A percentile compares a stretch with the other conserved stretches of the same genome.
These are phyloP conservation scores for Phytophthora crassamura DNA, from an alignment of 352 stramenopile species.

Conservation along the genomic window DNA sequence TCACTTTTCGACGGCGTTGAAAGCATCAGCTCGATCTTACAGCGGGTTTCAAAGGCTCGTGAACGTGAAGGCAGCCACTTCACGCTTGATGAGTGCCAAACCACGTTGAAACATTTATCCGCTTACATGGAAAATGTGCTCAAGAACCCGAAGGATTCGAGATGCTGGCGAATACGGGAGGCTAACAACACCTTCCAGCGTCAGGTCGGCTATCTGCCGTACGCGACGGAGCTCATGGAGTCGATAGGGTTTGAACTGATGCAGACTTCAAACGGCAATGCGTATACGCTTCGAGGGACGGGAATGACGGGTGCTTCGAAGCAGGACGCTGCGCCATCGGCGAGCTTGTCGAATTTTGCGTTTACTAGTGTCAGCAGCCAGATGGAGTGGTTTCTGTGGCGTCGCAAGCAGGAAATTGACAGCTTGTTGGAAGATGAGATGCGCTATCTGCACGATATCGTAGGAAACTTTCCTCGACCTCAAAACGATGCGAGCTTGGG, in stretches of 20 bases:
- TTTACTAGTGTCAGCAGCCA: slow-evolving; percentile 69
- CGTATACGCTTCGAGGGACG: slow-evolving; percentile 61
- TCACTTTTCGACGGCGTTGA: slow-evolving; percentile 71
- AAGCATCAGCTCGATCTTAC: slow-evolving; percentile 62
- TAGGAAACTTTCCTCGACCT: slow-evolving; percentile 9
- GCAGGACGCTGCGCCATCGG: slow-evolving; percentile 6
- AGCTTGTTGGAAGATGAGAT: slow-evolving; percentile 67
- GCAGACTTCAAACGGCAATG: slow-evolving; percentile 49
- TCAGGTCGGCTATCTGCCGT: slow-evolving; percentile 67
- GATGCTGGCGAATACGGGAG: slow-evolving; percentile 73
- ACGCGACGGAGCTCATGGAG: slow-evolving; percentile 59
- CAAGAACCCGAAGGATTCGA: slow-evolving; percentile 75
- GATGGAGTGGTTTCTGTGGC: slow-evolving; percentile 83
- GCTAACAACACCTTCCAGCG: slow-evolving; percentile 62
- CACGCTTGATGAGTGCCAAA: slow-evolving; percentile 54
- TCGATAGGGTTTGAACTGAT: slow-evolving; percentile 64
- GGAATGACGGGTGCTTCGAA: slow-evolving; percentile 7
- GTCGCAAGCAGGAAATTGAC: slow-evolving; percentile 76
- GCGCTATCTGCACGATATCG: slow-evolving; percentile 55
- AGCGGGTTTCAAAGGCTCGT: slow-evolving; percentile 46
- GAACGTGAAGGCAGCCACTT: slow-evolving; percentile 36
- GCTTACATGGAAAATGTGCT: slow-evolving; percentile 68
- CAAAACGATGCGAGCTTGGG: background rate
- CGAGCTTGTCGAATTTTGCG: slow-evolving; percentile 62
- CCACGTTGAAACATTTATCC: slow-evolving; percentile 40